phyloP scores from a whole-genome alignment of 2,329 filamentous ascomycete genomes.

The Capronia epimyces region DNA sequence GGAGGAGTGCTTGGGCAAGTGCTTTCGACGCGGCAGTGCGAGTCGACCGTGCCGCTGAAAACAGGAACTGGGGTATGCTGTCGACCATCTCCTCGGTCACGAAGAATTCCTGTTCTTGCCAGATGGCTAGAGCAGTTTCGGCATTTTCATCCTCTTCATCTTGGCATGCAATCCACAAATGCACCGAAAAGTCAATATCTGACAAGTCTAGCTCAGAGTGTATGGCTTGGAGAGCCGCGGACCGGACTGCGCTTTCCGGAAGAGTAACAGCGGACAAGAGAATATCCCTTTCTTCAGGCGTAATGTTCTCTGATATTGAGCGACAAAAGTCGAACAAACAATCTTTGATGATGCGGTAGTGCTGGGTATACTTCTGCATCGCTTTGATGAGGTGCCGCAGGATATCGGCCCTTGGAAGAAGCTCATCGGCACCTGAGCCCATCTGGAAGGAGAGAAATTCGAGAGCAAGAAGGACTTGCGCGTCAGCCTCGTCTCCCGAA shows the following conservation, averaged over 20 bases:
- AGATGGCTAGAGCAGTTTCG: slow-evolving; percentile 78
- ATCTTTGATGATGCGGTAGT: slow-evolving; percentile 93
- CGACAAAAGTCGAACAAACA: slow-evolving; percentile 81
- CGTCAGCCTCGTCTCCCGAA: slow-evolving; percentile 69
- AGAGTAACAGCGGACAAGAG: slow-evolving; percentile 77
- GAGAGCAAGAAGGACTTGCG: slow-evolving; percentile 80
- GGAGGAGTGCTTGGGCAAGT: slow-evolving; percentile 65
- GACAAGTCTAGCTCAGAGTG: slow-evolving; percentile 88
- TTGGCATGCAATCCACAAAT: slow-evolving; percentile 90
- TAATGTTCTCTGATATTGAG: slow-evolving; percentile 77
- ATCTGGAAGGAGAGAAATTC: slow-evolving; percentile 90
- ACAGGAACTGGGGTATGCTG: slow-evolving; percentile 70
- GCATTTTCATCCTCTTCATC: slow-evolving; percentile 85
- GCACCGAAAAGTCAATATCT: slow-evolving; percentile 76
- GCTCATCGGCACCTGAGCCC: slow-evolving; percentile 66
- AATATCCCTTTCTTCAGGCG: slow-evolving; percentile 62
- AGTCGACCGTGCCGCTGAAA: slow-evolving; percentile 73
- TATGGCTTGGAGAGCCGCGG: slow-evolving; percentile 80
- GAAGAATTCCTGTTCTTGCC: slow-evolving; percentile 85
- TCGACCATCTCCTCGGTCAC: slow-evolving; percentile 60
- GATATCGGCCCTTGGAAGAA: slow-evolving; percentile 70
- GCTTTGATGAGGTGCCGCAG: slow-evolving; percentile 66
- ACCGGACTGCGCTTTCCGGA: slow-evolving; percentile 71
- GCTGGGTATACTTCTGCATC: slow-evolving; percentile 84
- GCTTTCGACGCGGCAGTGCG: slow-evolving; percentile 77